These are phyloP conservation scores for Lanmaoa rubissima DNA, from an alignment of 768 basidiomycete genomes.

Conservation along the genomic window DNA sequence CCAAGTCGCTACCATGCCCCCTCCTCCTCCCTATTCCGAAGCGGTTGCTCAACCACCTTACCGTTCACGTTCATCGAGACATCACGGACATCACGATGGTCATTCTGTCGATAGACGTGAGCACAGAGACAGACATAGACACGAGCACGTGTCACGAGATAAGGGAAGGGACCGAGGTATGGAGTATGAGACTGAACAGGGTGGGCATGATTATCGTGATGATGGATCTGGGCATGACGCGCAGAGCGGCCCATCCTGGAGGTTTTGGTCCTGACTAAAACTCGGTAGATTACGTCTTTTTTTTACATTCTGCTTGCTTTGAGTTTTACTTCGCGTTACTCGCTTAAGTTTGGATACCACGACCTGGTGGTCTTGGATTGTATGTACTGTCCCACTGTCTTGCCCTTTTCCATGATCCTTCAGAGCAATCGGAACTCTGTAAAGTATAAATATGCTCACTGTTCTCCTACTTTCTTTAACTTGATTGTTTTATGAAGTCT, in stretches of 20 bases:
- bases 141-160: slow-evolving; percentile 9
- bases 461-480: not conserved
- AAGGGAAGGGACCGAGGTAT: slow-evolving; percentile 6
- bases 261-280: slow-evolving; percentile 9
- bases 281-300: not conserved
- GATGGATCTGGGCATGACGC: slow-evolving; percentile 3
- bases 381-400: not conserved
- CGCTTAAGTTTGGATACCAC: slow-evolving; percentile 7
- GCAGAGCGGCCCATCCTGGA: slow-evolving; percentile 12
- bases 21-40: slow-evolving; percentile 26
- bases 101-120: slow-evolving; percentile 9
- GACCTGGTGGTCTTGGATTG: not conserved
- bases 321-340: not conserved
- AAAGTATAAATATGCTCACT: not conserved
- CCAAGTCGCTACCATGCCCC: not conserved
- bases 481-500: not conserved
- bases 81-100: slow-evolving; percentile 11
- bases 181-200: slow-evolving; percentile 1
- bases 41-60: slow-evolving; percentile 6
- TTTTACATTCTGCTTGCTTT: not conserved
- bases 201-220: slow-evolving; percentile 1
- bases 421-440: not conserved
- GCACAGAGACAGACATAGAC: slow-evolving; percentile 14
- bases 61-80: slow-evolving; percentile 21
- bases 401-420: not conserved